These are phyloP conservation scores for Colletotrichum camelliae DNA, from an alignment of 2,329 filamentous ascomycete genomes.

Conservation along the genomic window DNA sequence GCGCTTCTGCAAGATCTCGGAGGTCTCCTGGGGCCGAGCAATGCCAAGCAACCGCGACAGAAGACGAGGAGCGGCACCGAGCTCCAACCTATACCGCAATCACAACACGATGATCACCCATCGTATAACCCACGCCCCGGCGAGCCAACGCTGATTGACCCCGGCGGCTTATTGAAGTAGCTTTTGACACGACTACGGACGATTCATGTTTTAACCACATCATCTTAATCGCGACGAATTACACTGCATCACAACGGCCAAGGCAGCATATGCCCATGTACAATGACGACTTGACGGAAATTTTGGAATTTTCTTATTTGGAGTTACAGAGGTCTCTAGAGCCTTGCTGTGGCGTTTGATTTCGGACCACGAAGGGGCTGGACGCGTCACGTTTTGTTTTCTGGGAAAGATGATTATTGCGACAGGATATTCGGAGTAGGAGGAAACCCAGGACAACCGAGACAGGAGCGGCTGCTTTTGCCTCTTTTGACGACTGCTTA, in stretches of 20 bases:
- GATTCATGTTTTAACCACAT: not conserved
- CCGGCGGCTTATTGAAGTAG: slow-evolving; percentile 44
- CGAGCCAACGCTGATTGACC: slow-evolving; percentile 42
- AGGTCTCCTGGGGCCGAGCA: slow-evolving; percentile 53
- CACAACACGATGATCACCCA: slow-evolving; percentile 35
- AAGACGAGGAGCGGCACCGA: slow-evolving; percentile 44
- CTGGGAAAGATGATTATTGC: slow-evolving; percentile 21
- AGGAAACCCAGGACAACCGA: not conserved
- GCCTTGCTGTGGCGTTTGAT: slow-evolving; percentile 9
- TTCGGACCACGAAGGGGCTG: not conserved
- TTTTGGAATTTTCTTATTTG: not conserved
- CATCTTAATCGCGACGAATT: not conserved
- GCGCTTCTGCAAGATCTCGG: slow-evolving; percentile 65
- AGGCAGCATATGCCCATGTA: slow-evolving; percentile 1
- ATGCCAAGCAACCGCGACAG: slow-evolving; percentile 34
- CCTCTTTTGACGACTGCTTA: not conserved
- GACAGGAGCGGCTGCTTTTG: not conserved
- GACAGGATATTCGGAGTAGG: slow-evolving; percentile 8
- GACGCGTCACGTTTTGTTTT: not conserved
- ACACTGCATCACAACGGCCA: not conserved
- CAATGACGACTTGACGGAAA: slow-evolving; percentile 1
- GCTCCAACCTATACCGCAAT: slow-evolving; percentile 51
- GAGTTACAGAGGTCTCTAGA: slow-evolving; percentile 15
- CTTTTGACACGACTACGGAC: not conserved
- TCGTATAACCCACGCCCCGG: slow-evolving; percentile 31